phyloP scores from a whole-genome alignment of 768 basidiomycete species.

The Pseudohyphozyma bogoriensis region DNA sequence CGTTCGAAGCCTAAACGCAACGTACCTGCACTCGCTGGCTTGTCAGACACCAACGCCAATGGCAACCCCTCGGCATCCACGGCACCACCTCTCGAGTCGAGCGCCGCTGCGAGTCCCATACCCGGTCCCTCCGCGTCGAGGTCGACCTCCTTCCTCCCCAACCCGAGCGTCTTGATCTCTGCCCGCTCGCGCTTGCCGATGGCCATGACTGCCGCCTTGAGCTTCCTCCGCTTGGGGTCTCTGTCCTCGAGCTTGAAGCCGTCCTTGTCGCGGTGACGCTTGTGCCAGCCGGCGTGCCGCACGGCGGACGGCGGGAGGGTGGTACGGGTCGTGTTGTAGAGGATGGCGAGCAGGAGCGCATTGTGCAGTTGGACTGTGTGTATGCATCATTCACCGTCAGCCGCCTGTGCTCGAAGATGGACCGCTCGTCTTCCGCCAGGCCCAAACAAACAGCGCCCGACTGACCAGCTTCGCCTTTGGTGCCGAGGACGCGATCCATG shows the following conservation, averaged over 20 bases:
- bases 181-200: conserved; percentile 23
- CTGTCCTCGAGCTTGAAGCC: conserved; percentile 7
- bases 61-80: background rate
- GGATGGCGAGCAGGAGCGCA: conserved; percentile 31
- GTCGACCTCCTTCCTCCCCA: background rate
- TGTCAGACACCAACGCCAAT: background rate
- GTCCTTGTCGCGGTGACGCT: conserved; percentile 18
- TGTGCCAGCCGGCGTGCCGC: conserved; percentile 28
- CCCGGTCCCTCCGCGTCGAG: background rate
- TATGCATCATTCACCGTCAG: background rate
- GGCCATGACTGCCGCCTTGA: conserved; percentile 26
- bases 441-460: background rate
- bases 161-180: conserved; percentile 19
- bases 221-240: conserved; percentile 13
- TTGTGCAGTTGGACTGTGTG: conserved; percentile 29
- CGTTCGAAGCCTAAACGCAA: background rate
- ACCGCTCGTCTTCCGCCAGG: background rate
- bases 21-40: background rate
- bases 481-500: conserved; percentile 2
- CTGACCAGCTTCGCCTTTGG: conserved; percentile 8
- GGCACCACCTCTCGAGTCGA: background rate
- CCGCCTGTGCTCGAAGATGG: background rate
- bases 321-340: conserved; percentile 33
- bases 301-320: conserved; percentile 29
- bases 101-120: background rate